Evolutionary conservation across 768 basidiomycete genomes (phyloP).

Genomic region (Termitomyces sp.): DNA sequence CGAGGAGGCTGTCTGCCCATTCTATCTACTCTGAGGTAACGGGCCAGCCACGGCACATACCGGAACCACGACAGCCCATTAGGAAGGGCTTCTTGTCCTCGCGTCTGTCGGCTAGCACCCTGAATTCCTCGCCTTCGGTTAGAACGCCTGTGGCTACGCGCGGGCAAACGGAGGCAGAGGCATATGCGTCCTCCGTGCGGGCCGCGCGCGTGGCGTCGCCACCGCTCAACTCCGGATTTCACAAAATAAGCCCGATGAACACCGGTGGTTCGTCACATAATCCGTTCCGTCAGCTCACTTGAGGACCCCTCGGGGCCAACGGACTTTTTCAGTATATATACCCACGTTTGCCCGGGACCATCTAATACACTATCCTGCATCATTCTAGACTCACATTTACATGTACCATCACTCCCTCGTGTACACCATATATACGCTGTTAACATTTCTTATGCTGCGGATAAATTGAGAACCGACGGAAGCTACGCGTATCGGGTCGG

Average conservation of each 20-base stretch:
- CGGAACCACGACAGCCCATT: constrained; percentile 74
- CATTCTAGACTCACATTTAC: not conserved
- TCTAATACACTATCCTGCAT: not conserved
- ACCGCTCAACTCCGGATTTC: constrained; percentile 26
- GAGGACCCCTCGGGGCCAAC: not conserved
- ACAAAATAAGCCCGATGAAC: constrained; percentile 35
- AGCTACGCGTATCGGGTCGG: constrained; percentile 7
- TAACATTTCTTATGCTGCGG: constrained; percentile 8
- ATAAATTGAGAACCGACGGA: constrained; percentile 6
- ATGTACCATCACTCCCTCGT: not conserved
- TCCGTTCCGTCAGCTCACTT: constrained; percentile 37
- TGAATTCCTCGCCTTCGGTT: constrained; percentile 30
- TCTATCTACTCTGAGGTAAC: constrained; percentile 70
- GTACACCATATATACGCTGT: constrained; percentile 4
- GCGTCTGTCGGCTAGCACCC: constrained; percentile 44
- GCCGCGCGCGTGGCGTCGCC: constrained; percentile 23
- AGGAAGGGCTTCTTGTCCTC: constrained; percentile 38
- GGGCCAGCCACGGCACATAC: constrained; percentile 50
- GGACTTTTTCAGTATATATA: not conserved
- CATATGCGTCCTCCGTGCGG: constrained; percentile 47
- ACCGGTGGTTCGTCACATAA: constrained; percentile 48
- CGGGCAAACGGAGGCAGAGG: constrained; percentile 52
- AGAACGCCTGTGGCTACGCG: constrained; percentile 11
- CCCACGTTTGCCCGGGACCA: not conserved
- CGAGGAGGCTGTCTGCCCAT: constrained; percentile 32